Conservation (phyloP, 2,329 filamentous ascomycete species). For the Ascochyta clinopodiicola region DNA sequence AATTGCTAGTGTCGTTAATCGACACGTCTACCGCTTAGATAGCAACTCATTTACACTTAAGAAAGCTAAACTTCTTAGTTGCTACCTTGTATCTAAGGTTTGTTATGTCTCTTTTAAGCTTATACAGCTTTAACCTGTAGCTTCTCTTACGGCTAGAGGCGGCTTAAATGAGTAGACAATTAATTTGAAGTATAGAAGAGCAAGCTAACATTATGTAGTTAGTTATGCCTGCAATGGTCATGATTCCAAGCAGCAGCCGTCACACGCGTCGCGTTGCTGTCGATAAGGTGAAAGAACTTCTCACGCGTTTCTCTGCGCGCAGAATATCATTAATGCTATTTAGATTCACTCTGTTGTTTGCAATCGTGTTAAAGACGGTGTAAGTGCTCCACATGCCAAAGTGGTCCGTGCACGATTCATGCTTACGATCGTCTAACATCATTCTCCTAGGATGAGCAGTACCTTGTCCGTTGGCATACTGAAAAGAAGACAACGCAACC, state of each 20-base stretch:
- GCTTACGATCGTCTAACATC: slow-evolving; percentile 18
- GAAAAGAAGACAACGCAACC: slow-evolving; percentile 17
- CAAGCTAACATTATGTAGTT: slow-evolving; percentile 16
- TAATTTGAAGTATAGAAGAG: neutral
- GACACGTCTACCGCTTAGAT: neutral
- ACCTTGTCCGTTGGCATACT: slow-evolving; percentile 51
- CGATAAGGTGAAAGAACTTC: slow-evolving; percentile 30
- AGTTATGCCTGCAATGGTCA: slow-evolving; percentile 39
- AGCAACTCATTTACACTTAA: neutral
- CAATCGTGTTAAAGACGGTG: slow-evolving; percentile 34
- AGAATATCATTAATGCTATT: slow-evolving; percentile 9
- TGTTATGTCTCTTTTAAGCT: neutral
- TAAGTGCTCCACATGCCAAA: slow-evolving; percentile 20
- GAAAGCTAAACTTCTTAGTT: no score
- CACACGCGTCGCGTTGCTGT: slow-evolving; percentile 28
- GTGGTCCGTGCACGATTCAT: slow-evolving; percentile 23
- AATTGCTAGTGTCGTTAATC: neutral
- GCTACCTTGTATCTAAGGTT: neutral
- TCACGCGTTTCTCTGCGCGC: neutral
- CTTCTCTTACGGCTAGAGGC: neutral
- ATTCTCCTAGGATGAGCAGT: slow-evolving; percentile 49
- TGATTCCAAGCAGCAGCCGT: slow-evolving; percentile 30
- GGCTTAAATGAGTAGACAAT: no score
- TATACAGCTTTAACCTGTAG: neutral
- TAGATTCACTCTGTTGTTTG: slow-evolving; percentile 35